phyloP scores from a whole-genome alignment of 2,329 filamentous ascomycete genomes.

The Clarireedia paspali region DNA sequence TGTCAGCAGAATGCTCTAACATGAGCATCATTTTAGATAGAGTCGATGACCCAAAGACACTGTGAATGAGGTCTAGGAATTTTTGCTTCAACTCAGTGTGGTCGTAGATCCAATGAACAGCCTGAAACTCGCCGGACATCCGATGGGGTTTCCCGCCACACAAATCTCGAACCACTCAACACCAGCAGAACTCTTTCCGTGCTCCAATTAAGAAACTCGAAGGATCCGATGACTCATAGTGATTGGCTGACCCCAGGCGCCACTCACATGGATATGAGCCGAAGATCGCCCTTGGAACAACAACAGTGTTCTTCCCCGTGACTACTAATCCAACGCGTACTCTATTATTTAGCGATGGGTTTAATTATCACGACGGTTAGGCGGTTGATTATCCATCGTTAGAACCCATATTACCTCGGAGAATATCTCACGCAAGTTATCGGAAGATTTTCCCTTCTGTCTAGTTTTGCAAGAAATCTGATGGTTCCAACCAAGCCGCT shows the following conservation, averaged over 20 bases:
- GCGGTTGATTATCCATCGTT: too few relatives aligned
- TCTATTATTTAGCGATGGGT: neutral
- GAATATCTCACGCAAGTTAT: neutral
- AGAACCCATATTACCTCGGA: too few relatives aligned
- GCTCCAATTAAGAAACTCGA: neutral
- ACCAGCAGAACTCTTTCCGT: neutral
- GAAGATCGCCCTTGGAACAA: neutral
- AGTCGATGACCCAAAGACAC: too few relatives aligned
- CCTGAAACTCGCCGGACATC: constrained; percentile 1
- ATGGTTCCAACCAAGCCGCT: neutral
- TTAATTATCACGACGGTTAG: too few relatives aligned
- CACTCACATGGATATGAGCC: neutral
- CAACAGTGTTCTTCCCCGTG: neutral
- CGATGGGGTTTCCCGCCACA: constrained; percentile 5
- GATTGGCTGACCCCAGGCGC: neutral
- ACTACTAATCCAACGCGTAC: neutral
- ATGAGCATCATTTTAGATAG: too few relatives aligned
- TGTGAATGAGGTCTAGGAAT: constrained; percentile 22
- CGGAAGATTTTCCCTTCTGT: neutral
- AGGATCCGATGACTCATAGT: neutral
- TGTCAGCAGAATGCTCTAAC: too few relatives aligned
- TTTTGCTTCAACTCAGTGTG: constrained; percentile 10
- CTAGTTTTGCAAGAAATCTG: too few relatives aligned
- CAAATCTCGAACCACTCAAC: neutral
- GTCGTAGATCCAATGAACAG: neutral